Percentiles rank a stretch among this genome's conserved stretches.
Conservation (phyloP, 2,329 filamentous ascomycete species). For the Aspergillus sp. region DNA sequence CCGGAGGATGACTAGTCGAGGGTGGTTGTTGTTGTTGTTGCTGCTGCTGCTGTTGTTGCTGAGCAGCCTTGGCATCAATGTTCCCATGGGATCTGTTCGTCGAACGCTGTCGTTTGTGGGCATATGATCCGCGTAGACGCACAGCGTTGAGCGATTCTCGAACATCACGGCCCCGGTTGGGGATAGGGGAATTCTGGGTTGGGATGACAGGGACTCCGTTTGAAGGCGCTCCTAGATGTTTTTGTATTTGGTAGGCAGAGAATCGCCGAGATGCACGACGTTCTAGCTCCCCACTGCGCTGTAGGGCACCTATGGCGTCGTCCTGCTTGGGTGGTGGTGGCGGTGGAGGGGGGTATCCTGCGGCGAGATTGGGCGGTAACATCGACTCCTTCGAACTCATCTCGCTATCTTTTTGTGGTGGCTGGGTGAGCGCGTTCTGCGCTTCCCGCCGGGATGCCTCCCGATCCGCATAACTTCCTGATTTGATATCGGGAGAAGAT, state of each 20-base stretch:
- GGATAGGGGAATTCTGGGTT: conserved; percentile 50
- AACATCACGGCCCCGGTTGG: conserved; percentile 73
- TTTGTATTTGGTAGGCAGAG: conserved; percentile 94
- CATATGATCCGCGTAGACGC: conserved; percentile 57
- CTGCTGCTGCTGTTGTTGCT: conserved; percentile 33
- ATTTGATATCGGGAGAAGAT: conserved; percentile 30
- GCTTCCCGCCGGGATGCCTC: conserved; percentile 41
- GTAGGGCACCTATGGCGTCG: conserved; percentile 85
- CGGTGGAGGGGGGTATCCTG: conserved; percentile 64
- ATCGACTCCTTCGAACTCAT: conserved; percentile 29
- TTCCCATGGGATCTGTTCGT: conserved; percentile 55
- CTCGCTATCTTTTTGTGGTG: conserved; percentile 68
- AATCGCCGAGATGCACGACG: conserved; percentile 89
- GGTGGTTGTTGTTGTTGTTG: conserved; percentile 33
- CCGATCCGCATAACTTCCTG: conserved; percentile 37
- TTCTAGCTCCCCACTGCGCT: conserved; percentile 89
- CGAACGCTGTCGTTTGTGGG: conserved; percentile 54
- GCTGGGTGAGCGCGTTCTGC: conserved; percentile 48
- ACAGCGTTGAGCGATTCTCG: conserved; percentile 80
- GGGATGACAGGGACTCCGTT: conserved; percentile 86
- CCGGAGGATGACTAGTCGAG: conserved; percentile 60
- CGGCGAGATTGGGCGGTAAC: conserved; percentile 26
- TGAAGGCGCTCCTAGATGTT: conserved; percentile 78
- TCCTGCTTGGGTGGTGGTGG: conserved; percentile 80
- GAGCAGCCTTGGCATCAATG: conserved; percentile 58